phyloP scores from a whole-genome alignment of 495 filamentous ascomycete genomes.

The Rusavskia elegans region DNA sequence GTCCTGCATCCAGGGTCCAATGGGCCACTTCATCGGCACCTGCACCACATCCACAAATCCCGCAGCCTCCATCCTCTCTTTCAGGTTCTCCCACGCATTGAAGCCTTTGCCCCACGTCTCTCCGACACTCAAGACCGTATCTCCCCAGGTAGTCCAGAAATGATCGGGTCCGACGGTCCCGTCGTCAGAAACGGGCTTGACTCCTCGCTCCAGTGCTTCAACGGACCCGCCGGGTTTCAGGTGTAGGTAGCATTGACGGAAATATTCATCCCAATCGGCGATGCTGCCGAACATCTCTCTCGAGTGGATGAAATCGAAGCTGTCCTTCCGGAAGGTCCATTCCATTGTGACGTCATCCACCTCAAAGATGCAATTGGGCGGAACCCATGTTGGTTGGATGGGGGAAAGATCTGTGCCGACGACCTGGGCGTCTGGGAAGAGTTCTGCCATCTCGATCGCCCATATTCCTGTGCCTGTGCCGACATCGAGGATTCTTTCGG shows the following conservation, averaged over 20 bases:
- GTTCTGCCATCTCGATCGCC: slow-evolving; percentile 46
- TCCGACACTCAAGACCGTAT: neutral
- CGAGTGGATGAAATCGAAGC: slow-evolving; percentile 38
- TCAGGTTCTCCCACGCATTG: neutral
- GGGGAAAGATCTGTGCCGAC: slow-evolving; percentile 49
- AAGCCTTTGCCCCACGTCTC: neutral
- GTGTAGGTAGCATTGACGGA: slow-evolving; percentile 25
- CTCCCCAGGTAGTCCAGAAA: neutral
- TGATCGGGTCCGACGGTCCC: neutral
- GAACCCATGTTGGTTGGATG: slow-evolving; percentile 34
- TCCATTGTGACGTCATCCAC: slow-evolving; percentile 35
- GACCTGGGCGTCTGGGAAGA: slow-evolving; percentile 36
- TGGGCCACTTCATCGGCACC: neutral
- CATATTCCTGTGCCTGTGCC: slow-evolving; percentile 45
- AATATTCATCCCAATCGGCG: slow-evolving; percentile 29
- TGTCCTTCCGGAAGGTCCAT: slow-evolving; percentile 23
- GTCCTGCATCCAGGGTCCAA: neutral
- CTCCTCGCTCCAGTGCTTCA: slow-evolving; percentile 29
- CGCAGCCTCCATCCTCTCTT: slow-evolving; percentile 6
- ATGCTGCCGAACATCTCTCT: slow-evolving; percentile 34
- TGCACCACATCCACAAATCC: neutral
- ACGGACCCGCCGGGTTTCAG: slow-evolving; percentile 33
- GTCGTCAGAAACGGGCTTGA: slow-evolving; percentile 15
- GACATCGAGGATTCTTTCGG: slow-evolving; percentile 28
- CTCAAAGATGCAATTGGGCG: slow-evolving; percentile 31